These are phyloP conservation scores for Aspergillus sclerotiicarbonarius DNA, from an alignment of 495 filamentous ascomycete species.

Conservation along the genomic window DNA sequence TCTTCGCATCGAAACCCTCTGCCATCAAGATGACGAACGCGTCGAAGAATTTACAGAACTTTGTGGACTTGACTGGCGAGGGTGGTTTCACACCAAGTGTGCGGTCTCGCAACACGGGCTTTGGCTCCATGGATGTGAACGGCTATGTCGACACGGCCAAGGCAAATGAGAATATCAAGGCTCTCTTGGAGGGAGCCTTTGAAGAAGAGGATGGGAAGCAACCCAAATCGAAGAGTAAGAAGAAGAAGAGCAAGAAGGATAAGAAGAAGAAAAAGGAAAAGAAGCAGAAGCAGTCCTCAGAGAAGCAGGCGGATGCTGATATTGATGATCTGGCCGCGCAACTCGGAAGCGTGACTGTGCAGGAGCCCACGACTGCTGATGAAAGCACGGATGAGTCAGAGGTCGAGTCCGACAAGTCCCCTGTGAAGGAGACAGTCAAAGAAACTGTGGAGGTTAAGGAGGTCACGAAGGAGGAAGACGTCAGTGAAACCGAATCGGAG, in stretches of 20 bases:
- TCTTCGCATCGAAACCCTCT: conserved; percentile 45
- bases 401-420: conserved; percentile 15
- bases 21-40: conserved; percentile 32
- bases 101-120: conserved; percentile 27
- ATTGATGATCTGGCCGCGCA: conserved; percentile 57
- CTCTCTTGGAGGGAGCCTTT: conserved; percentile 79
- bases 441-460: conserved; percentile 28
- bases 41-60: conserved; percentile 39
- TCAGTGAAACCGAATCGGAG: conserved; percentile 40
- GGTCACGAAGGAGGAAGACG: conserved; percentile 57
- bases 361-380: conserved; percentile 30
- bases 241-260: conserved; percentile 31
- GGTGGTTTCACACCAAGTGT: conserved; percentile 24
- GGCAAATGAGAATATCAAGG: conserved; percentile 83
- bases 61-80: conserved; percentile 46
- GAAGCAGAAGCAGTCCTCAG: conserved; percentile 29
- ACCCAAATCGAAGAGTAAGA: conserved; percentile 44
- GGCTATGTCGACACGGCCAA: conserved; percentile 74
- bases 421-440: conserved; percentile 25
- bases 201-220: conserved; percentile 74
- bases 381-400: conserved; percentile 26
- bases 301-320: conserved; percentile 33
- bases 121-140: conserved; percentile 54
- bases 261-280: conserved; percentile 52
- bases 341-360: conserved; percentile 57